phyloP scores from a whole-genome alignment of 2,329 filamentous ascomycete genomes.

The Phoma sp. region DNA sequence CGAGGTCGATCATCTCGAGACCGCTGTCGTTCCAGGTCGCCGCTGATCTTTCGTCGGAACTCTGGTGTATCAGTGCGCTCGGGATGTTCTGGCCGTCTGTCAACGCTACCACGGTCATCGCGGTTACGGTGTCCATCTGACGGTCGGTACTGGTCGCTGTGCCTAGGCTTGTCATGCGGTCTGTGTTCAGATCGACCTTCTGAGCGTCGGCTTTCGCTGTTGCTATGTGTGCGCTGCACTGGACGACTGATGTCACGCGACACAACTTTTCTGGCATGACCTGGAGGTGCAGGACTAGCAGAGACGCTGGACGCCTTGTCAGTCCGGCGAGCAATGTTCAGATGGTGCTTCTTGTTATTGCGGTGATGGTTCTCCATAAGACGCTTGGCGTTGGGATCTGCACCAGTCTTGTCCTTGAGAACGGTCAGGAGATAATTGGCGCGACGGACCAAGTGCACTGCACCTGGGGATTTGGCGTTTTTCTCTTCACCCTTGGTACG shows the following conservation, averaged over 20 bases:
- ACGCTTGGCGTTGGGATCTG: conserved; percentile 76
- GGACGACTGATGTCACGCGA: conserved; percentile 49
- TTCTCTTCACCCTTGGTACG: conserved; percentile 76
- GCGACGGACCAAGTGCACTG: conserved; percentile 92
- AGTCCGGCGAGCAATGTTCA: conserved; percentile 64
- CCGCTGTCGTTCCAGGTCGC: conserved; percentile 47
- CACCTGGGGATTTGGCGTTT: conserved; percentile 88
- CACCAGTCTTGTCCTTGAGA: conserved; percentile 80
- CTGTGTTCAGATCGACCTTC: conserved; percentile 43
- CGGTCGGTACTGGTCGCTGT: conserved; percentile 46
- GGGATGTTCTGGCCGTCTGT: conserved; percentile 46
- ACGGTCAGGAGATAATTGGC: conserved; percentile 97
- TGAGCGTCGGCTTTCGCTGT: conserved; percentile 46
- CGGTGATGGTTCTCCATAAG: conserved; percentile 92
- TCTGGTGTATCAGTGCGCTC: conserved; percentile 54
- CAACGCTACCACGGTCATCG: conserved; percentile 44
- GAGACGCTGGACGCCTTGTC: conserved; percentile 68
- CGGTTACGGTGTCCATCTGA: conserved; percentile 42
- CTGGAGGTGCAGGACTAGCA: conserved; percentile 72
- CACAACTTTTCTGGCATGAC: conserved; percentile 43
- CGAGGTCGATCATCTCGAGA: conserved; percentile 55
- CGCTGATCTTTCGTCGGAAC: conserved; percentile 53
- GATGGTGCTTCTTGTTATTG: conserved; percentile 81
- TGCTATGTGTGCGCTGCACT: conserved; percentile 47
- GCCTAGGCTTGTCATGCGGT: conserved; percentile 41